Conservation (phyloP, 2,329 filamentous ascomycete species). For the Daldinia sp. region DNA sequence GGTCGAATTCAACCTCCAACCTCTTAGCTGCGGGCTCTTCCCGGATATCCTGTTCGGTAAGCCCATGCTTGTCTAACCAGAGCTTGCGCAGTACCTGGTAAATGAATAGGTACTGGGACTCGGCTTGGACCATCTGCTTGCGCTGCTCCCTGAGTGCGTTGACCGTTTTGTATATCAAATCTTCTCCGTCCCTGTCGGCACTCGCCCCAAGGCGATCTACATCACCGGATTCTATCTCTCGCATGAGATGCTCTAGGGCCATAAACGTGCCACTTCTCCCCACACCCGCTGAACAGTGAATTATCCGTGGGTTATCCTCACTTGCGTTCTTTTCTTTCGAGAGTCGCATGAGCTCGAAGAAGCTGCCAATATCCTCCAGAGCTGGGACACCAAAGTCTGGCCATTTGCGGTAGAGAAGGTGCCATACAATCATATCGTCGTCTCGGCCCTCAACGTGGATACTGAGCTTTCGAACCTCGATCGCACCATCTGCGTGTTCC, state of each 20-base stretch:
- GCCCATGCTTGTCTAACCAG: conserved; percentile 72
- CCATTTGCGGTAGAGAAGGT: conserved; percentile 88
- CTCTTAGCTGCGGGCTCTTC: conserved; percentile 60
- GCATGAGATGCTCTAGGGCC: conserved; percentile 88
- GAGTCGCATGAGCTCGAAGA: conserved; percentile 74
- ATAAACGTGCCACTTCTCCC: conserved; percentile 96
- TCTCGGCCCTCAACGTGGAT: conserved; percentile 59
- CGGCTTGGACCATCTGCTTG: conserved; percentile 94
- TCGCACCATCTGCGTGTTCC: conserved; percentile 64
- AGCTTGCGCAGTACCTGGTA: conserved; percentile 84
- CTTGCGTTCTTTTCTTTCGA: conserved; percentile 66
- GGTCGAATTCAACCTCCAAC: conserved; percentile 58
- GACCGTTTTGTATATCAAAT: conserved; percentile 81
- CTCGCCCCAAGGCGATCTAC: conserved; percentile 56
- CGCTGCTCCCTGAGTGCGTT: conserved; percentile 84
- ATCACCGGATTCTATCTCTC: conserved; percentile 79
- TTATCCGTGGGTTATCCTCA: conserved; percentile 75
- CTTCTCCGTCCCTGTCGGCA: conserved; percentile 52
- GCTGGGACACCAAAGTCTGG: conserved; percentile 87
- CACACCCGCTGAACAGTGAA: conserved; percentile 91
- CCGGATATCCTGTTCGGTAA: conserved; percentile 44
- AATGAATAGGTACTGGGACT: conserved; percentile 84
- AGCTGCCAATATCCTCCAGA: conserved; percentile 70
- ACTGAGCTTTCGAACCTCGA: conserved; percentile 78
- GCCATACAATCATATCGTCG: conserved; percentile 67